A percentile compares a stretch with the other conserved stretches of the same genome.
Evolutionary conservation across 371 early-diverging fungal species (phyloP).

Genomic region (Quaeritorhiza haematococci): DNA sequence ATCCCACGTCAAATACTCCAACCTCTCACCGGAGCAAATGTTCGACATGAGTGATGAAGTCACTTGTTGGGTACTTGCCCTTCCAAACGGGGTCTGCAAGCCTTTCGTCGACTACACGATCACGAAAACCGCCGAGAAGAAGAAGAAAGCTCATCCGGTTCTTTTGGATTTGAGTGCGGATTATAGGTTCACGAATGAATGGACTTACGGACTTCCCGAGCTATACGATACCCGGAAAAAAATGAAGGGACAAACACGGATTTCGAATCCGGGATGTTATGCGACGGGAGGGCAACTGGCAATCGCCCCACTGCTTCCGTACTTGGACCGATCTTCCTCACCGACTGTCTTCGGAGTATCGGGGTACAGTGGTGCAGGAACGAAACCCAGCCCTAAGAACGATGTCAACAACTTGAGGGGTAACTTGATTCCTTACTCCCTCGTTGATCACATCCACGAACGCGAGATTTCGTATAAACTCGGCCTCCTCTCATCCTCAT

Average conservation of each 20-base stretch:
- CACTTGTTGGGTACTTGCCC: slow-evolving; percentile 90
- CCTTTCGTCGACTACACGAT: slow-evolving; percentile 94
- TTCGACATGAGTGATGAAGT: slow-evolving; percentile 59
- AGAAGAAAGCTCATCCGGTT: slow-evolving; percentile 54
- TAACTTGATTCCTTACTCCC: slow-evolving; percentile 86
- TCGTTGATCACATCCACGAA: slow-evolving; percentile 94
- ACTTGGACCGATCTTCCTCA: slow-evolving; percentile 24
- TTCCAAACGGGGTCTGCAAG: slow-evolving; percentile 87
- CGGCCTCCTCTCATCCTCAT: slow-evolving; percentile 8
- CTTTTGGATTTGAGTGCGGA: slow-evolving; percentile 90
- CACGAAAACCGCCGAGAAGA: slow-evolving; percentile 66
- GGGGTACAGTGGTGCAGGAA: slow-evolving; percentile 96
- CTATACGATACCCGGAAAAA: slow-evolving; percentile 60
- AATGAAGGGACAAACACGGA: slow-evolving; percentile 49
- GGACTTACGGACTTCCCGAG: slow-evolving; percentile 93
- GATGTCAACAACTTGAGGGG: slow-evolving; percentile 75
- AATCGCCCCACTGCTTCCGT: slow-evolving; percentile 64
- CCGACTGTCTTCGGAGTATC: slow-evolving; percentile 90
- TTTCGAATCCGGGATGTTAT: slow-evolving; percentile 96
- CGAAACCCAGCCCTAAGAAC: slow-evolving; percentile 90
- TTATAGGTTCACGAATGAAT: slow-evolving; percentile 75
- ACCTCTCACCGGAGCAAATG: slow-evolving; percentile 65
- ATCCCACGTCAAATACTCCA: slow-evolving; percentile 64
- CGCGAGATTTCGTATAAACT: slow-evolving; percentile 81
- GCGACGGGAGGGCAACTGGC: slow-evolving; percentile 93